A percentile compares a stretch with the other conserved stretches of the same genome.
Evolutionary conservation across 345 rosid species (phyloP).

Genomic region (Durio zibethinus): DNA sequence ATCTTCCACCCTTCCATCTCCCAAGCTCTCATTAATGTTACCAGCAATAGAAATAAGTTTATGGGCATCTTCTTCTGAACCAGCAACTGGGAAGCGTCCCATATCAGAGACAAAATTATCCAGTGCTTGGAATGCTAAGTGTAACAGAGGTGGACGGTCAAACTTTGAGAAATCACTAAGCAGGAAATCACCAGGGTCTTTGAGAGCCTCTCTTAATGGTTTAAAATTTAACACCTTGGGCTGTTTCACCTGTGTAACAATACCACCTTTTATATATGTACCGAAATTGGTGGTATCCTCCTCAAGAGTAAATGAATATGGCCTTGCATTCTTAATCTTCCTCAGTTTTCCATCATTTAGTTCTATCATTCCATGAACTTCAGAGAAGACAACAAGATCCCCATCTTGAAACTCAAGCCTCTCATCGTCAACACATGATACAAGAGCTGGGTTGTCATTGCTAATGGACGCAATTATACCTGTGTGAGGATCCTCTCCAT

Average conservation of each 20-base stretch:
- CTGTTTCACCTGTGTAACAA: slow-evolving; percentile 92
- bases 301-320: slow-evolving; percentile 84
- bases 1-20: slow-evolving; percentile 72
- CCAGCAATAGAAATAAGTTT: slow-evolving; percentile 62
- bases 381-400: slow-evolving; percentile 91
- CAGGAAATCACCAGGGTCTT: slow-evolving; percentile 94
- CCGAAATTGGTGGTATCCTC: slow-evolving; percentile 74
- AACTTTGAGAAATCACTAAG: slow-evolving; percentile 92
- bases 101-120: slow-evolving; percentile 64
- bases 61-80: slow-evolving; percentile 89
- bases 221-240: slow-evolving; percentile 81
- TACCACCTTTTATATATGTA: slow-evolving; percentile 82
- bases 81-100: slow-evolving; percentile 82
- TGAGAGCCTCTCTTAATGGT: slow-evolving; percentile 83
- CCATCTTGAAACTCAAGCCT: slow-evolving; percentile 97
- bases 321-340: slow-evolving; percentile 77
- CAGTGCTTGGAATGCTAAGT: slow-evolving; percentile 92
- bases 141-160: slow-evolving; percentile 85
- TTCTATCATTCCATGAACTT: slow-evolving; percentile 92
- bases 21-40: slow-evolving; percentile 59
- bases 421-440: slow-evolving; percentile 96
- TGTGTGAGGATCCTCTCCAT: slow-evolving; percentile 92
- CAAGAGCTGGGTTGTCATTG: slow-evolving; percentile 80
- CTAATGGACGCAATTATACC: slow-evolving; percentile 94
- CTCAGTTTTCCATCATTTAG: slow-evolving; percentile 95